A percentile compares a stretch with the other conserved stretches of the same genome.
Conservation (phyloP, 2,329 filamentous ascomycete genomes). For the Ilyonectria mors-panacis region DNA sequence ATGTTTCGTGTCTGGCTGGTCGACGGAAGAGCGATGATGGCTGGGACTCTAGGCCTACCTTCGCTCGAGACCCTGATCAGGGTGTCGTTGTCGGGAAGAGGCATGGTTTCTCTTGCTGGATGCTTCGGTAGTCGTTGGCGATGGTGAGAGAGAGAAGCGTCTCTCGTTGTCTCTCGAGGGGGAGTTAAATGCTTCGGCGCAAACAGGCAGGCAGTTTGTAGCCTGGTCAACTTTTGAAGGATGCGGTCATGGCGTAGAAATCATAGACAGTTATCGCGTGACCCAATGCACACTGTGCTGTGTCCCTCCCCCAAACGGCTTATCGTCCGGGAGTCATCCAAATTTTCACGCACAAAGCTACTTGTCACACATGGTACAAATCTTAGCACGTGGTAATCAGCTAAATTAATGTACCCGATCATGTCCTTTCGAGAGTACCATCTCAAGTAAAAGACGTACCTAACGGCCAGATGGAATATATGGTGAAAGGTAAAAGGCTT, state of each 20-base stretch:
- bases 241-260: constrained; percentile 31
- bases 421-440: too few relatives aligned
- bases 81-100: constrained; percentile 58
- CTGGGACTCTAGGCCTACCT: constrained; percentile 50
- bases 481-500: too few relatives aligned
- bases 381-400: too few relatives aligned
- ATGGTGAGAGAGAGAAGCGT: neutral
- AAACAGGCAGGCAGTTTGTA: constrained; percentile 32
- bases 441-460: too few relatives aligned
- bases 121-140: neutral
- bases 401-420: too few relatives aligned
- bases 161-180: neutral
- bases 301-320: constrained; percentile 5
- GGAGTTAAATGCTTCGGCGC: constrained; percentile 38
- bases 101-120: constrained; percentile 45
- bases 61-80: constrained; percentile 64
- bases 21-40: neutral
- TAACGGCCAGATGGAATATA: too few relatives aligned
- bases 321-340: constrained; percentile 29
- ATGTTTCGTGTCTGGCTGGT: constrained; percentile 1
- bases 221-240: constrained; percentile 23
- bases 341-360: neutral
- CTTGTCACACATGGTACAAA: neutral
- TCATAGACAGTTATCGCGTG: constrained; percentile 42
- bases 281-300: constrained; percentile 39